These are phyloP conservation scores for Fusarium bulbicola DNA, from an alignment of 2,329 filamentous ascomycete genomes.

Conservation along the genomic window DNA sequence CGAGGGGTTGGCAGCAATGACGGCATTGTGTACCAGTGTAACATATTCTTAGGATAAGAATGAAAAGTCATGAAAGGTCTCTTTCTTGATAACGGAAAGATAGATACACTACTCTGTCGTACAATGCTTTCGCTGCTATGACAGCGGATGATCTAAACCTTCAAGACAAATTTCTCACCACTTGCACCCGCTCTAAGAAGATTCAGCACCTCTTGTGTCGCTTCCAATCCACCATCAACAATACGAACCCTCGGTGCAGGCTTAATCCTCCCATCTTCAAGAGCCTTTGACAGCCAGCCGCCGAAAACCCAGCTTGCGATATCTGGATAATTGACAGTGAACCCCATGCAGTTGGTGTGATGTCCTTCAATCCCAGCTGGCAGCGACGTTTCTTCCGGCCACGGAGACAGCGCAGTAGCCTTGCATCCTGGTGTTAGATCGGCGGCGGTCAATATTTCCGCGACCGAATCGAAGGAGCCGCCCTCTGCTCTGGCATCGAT, in stretches of 20 bases:
- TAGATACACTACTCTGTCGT: no score
- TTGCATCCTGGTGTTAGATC: accelerated
- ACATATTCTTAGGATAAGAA: no score
- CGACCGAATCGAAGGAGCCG: neutral
- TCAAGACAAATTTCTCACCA: neutral
- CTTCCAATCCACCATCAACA: neutral
- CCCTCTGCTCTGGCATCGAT: neutral
- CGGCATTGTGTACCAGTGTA: no score
- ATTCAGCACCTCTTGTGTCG: neutral
- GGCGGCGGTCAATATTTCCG: accelerated
- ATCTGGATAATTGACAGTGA: accelerated
- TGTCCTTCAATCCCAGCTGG: neutral
- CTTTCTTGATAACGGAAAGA: no score
- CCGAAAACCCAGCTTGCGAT: neutral
- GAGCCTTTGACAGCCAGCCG: neutral
- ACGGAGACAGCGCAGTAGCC: neutral
- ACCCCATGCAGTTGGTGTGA: neutral
- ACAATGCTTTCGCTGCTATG: no score
- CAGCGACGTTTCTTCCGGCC: accelerated
- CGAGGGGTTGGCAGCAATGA: no score
- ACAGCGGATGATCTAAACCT: neutral
- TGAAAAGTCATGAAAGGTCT: no score
- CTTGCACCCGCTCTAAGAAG: neutral
- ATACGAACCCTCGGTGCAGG: neutral
- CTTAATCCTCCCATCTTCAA: neutral